Conservation (phyloP, 1,284 basidiomycete species). For the Tilletia horrida region DNA sequence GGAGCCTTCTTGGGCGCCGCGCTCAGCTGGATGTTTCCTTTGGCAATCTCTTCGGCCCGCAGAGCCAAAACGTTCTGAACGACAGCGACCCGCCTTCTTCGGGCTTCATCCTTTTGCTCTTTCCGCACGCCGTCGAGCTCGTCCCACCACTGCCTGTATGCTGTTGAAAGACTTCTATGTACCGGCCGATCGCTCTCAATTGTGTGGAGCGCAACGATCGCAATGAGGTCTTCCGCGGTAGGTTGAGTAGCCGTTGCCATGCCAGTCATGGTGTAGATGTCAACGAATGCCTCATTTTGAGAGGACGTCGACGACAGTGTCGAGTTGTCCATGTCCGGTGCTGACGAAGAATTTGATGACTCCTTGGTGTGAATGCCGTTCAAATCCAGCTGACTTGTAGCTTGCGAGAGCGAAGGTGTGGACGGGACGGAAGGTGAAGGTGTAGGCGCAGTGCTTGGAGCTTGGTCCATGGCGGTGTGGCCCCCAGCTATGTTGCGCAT, state of each 20-base stretch:
- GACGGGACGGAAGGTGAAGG: not conserved
- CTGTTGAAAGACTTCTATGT: conserved; percentile 65
- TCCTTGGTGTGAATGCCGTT: conserved; percentile 42
- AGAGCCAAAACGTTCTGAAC: not conserved
- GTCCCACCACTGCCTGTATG: conserved; percentile 87
- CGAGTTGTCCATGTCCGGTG: not conserved
- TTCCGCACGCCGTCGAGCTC: conserved; percentile 65
- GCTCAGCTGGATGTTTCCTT: not conserved
- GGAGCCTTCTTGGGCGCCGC: not conserved
- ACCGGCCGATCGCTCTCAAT: conserved; percentile 50
- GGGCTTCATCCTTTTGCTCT: not conserved
- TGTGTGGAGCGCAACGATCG: conserved; percentile 75
- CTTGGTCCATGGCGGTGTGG: not conserved
- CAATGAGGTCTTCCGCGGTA: conserved; percentile 87
- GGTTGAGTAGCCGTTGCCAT: conserved; percentile 72
- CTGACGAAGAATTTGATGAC: conserved; percentile 54
- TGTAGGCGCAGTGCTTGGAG: too few relatives aligned
- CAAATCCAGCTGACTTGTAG: not conserved
- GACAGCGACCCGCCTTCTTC: not conserved
- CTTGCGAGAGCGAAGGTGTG: conserved; percentile 2
- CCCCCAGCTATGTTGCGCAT: not conserved
- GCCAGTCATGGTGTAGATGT: conserved; percentile 78
- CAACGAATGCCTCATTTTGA: conserved; percentile 56
- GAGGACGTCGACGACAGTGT: conserved; percentile 1
- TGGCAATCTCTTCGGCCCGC: not conserved